Percentiles rank a stretch among this genome's conserved stretches.
Conservation (phyloP, 805 yeast genomes). For the Lachancea waltii region DNA sequence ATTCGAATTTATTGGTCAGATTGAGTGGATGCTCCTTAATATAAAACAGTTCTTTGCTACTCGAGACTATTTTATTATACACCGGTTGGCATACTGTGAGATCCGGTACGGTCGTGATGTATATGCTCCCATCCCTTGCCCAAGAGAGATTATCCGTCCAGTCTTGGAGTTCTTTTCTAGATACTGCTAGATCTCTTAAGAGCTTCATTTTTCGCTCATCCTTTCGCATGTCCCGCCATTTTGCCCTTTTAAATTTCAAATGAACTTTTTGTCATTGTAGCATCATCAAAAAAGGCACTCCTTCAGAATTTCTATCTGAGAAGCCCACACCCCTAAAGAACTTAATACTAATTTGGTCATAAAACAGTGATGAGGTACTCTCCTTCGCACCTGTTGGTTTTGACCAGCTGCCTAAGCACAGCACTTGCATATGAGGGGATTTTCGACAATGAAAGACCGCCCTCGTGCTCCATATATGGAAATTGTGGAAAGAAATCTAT, state of each 20-base stretch:
- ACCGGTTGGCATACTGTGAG: slow-evolving; percentile 26
- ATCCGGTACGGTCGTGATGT: slow-evolving; percentile 23
- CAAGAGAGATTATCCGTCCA: slow-evolving; percentile 25
- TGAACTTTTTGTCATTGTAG: too few relatives aligned
- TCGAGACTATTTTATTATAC: slow-evolving; percentile 16
- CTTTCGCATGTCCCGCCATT: too few relatives aligned
- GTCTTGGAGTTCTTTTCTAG: slow-evolving; percentile 25
- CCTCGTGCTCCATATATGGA: slow-evolving; percentile 34
- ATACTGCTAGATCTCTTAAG: slow-evolving; percentile 23
- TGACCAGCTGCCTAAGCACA: too few relatives aligned
- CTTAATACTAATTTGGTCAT: too few relatives aligned
- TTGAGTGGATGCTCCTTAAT: slow-evolving; percentile 20
- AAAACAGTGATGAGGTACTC: too few relatives aligned
- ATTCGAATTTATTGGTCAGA: slow-evolving; percentile 25
- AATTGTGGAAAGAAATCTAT: slow-evolving; percentile 72
- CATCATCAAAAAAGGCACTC: too few relatives aligned
- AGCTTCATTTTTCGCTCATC: slow-evolving; percentile 25
- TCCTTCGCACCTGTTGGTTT: too few relatives aligned
- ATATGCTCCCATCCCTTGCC: slow-evolving; percentile 29
- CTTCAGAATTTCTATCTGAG: too few relatives aligned
- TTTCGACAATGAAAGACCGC: slow-evolving; percentile 7
- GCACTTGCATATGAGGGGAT: not conserved
- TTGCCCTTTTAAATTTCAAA: too few relatives aligned
- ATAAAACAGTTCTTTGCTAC: slow-evolving; percentile 23
- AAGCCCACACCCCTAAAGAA: too few relatives aligned